Conservation (phyloP, 2,329 filamentous ascomycete species). For the Mycocentrospora acerina region DNA sequence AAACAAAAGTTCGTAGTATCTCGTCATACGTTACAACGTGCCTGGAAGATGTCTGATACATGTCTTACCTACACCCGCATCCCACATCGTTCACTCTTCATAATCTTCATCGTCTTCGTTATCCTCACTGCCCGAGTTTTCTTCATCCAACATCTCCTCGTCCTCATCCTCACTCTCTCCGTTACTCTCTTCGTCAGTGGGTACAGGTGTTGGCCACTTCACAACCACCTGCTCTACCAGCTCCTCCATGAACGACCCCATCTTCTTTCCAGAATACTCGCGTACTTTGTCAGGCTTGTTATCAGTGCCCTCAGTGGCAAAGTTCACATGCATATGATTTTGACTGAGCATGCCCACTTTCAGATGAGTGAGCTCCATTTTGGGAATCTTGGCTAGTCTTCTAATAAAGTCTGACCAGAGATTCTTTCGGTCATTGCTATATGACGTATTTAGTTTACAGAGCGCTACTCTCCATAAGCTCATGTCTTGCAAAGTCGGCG, state of each 20-base stretch:
- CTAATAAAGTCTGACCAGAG: conserved; percentile 23
- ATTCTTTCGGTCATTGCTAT: conserved; percentile 14
- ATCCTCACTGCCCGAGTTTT: conserved; percentile 7
- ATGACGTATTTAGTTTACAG: not conserved
- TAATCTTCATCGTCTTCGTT: conserved; percentile 7
- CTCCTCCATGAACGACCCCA: conserved; percentile 13
- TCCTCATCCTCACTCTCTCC: conserved; percentile 15
- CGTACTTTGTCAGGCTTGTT: conserved; percentile 3
- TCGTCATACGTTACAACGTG: too few species aligned
- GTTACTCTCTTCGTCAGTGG: conserved; percentile 2
- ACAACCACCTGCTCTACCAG: conserved; percentile 15
- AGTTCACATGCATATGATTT: conserved; percentile 10
- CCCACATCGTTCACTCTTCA: not conserved
- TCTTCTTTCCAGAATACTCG: conserved; percentile 15
- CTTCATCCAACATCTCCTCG: conserved; percentile 10
- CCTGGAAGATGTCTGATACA: too few species aligned
- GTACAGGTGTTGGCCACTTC: conserved; percentile 11
- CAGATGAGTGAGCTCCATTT: conserved; percentile 13
- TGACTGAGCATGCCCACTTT: conserved; percentile 22
- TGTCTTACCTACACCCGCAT: too few species aligned
- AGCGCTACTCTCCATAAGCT: conserved; percentile 51
- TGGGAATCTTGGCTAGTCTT: conserved; percentile 7
- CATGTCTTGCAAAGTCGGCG: conserved; percentile 47
- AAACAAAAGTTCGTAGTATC: too few species aligned
- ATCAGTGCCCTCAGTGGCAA: conserved; percentile 5